Base-by-base conservation (phyloP, 108 stramenopile species). In the Nannochloropsis oceanica region DNA sequence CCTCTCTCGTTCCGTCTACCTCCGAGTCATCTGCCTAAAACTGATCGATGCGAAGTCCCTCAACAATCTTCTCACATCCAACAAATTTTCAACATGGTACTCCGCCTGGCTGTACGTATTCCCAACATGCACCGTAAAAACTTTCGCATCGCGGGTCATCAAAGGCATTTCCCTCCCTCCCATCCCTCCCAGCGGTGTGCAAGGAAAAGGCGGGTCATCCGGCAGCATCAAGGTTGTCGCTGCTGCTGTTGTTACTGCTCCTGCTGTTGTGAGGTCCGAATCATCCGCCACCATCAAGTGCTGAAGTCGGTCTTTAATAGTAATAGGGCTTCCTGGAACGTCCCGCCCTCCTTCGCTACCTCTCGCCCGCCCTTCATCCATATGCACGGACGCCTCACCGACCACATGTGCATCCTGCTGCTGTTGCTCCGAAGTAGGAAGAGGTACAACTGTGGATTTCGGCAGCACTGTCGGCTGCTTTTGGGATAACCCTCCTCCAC, bases 101-200 rank as follows among this genome's bases (percentile, higher is more conserved):
- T 89, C 88, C 73, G 88, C 88, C 83, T 86, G 83, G 84, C 89
- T 89, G 27, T 85, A 82, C 82, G 85, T 85, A 14, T 46, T 44
- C 0, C 89, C 89, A 79, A 89, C 80, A 46, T 89, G 89, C 20
- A 89, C 89, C 13, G 89, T 89, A 81, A 84, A 89, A 18, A 89
- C 89, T 13, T 59, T 80, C n/a, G 89, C 89, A 44, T 89, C 80
- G n/a, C 83, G 27, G 8, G 83, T 44, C 89, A 89, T 89, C 14
- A n/a, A 34, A 10, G 84, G 73, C 44, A 24, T 43, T 20, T 59
- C 22, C 81, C 43, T 80, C 8, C 87, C 46, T 44, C 46, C 84
- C 26, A 81, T 43, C 22, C 84, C 87, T 80, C 84, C 84, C 80
- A 43, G 81, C 84, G 81, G 26, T 13, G 26, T 81, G 44, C 83